Base-by-base conservation (phyloP, 2,329 filamentous ascomycete genomes). In the Orbilia oligospora region DNA sequence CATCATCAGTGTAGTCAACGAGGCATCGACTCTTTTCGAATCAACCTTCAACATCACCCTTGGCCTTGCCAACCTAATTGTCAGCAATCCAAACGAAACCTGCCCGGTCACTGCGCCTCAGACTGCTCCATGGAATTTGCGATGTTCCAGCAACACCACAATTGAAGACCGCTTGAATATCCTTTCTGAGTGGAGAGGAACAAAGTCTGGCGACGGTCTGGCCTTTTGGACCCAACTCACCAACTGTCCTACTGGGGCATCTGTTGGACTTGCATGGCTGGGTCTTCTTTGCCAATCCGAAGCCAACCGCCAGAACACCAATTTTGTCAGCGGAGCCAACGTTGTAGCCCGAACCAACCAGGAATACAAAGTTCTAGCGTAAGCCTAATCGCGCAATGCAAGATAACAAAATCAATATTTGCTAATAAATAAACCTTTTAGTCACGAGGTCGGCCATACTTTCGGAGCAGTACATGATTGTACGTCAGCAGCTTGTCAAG, bases 381-480 rank as follows among this genome's bases (percentile, higher is more conserved):
- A 66, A 69, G 76, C 69, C 18, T n/a, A 49, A 18, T 22, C n/a
- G 30, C 18, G 82, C 38, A 1, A 44, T 41, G 9, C 16, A 5
- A 24, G 53, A 6, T 14, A 18, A 51, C 12, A 49, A 61, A 30
- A 30, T 14, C 18, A 8, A 1, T 41, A 2, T 41, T 16, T 58
- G 33, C 66, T 75, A 76, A 78, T 58, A 68, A 76, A 78, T 58
- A 68, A 22, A 22, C 6, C 27, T 44, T 64, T 38, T 56, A 79
- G 76, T 33, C 95, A 98, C 83, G 95, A 98, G 85, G 91, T 91
- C 2, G 95, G 94, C 0, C 95, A 98, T 84, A 98, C 94, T 0
- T 98, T 97, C 84, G 95, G 95, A 55, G 96, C 95, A 4, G 93
- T 97, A 9, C 96, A 99, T 84, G 96, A 99, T 85, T 99, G 96